Percentiles rank a stretch among this genome's conserved stretches.
Conservation (phyloP, 192 early-diverging fungal species). For the Dimargaris xerosporica region DNA sequence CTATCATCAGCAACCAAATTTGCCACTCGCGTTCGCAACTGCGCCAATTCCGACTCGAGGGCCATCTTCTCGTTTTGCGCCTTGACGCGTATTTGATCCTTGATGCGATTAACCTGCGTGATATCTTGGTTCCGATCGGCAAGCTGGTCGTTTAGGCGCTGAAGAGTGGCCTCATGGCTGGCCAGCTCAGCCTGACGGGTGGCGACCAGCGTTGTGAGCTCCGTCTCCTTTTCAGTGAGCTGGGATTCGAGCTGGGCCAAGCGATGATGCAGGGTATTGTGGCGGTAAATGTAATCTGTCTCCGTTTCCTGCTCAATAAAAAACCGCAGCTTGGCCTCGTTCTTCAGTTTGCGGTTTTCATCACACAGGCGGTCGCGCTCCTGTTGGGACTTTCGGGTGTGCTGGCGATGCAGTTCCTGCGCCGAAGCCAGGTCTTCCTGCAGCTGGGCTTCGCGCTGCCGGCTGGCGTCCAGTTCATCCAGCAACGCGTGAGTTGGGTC, state of each 20-base stretch:
- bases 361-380: background rate
- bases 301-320: constrained; percentile 7
- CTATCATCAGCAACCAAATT: too few species aligned
- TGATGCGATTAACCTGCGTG: background rate
- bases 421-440: background rate
- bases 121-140: constrained; percentile 1
- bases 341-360: background rate
- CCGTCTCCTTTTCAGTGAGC: background rate
- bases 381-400: background rate
- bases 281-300: background rate
- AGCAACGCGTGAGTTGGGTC: background rate
- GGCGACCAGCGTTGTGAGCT: too few species aligned
- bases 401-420: background rate
- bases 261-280: background rate
- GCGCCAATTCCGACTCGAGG: background rate
- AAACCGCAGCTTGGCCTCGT: background rate
- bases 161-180: background rate
- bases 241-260: background rate
- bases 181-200: background rate
- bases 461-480: background rate
- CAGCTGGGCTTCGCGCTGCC: background rate
- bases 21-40: too few species aligned
- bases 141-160: background rate
- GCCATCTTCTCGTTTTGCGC: background rate
- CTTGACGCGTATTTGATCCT: background rate